These are phyloP conservation scores for Salvia splendens DNA, from an alignment of 257 asterid species.

Conservation along the genomic window DNA sequence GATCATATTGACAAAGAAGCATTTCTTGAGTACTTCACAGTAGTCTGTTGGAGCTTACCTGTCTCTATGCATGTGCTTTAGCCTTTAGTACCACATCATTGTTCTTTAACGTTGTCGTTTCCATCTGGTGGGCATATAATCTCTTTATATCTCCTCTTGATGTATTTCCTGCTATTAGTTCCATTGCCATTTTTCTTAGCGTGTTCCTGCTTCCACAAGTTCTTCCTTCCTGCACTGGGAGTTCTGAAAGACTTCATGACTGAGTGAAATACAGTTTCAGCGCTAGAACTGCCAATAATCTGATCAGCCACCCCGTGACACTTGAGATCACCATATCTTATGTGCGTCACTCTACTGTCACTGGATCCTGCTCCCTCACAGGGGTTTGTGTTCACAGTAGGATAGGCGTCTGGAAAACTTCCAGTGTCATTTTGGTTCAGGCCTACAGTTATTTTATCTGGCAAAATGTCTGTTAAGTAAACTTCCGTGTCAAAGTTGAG, in stretches of 20 bases:
- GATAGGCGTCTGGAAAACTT: conserved; percentile 23
- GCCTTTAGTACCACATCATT: conserved; percentile 38
- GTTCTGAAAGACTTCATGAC: conserved; percentile 21
- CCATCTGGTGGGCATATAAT: not conserved
- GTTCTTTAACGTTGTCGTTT: conserved; percentile 21
- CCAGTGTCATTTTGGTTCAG: conserved; percentile 27
- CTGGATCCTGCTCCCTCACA: not conserved
- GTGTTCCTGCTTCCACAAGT: not conserved
- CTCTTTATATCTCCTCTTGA: conserved; percentile 43
- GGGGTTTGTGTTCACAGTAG: conserved; percentile 18
- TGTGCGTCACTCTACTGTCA: conserved; percentile 22
- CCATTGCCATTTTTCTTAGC: not conserved
- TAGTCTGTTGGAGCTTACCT: conserved; percentile 23
- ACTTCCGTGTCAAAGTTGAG: conserved; percentile 23
- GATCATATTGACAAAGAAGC: not conserved
- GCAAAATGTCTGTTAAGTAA: conserved; percentile 34
- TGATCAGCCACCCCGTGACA: conserved; percentile 29
- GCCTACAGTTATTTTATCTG: conserved; percentile 33
- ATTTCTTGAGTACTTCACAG: conserved; percentile 9
- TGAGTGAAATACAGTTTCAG: conserved; percentile 25
- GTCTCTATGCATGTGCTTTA: conserved; percentile 32
- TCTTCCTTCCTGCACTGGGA: conserved; percentile 7
- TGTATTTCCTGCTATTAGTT: conserved; percentile 23
- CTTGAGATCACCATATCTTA: conserved; percentile 43
- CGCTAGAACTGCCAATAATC: conserved; percentile 24